These are phyloP conservation scores for Mycena maculata DNA, from an alignment of 768 basidiomycete species.

Conservation along the genomic window DNA sequence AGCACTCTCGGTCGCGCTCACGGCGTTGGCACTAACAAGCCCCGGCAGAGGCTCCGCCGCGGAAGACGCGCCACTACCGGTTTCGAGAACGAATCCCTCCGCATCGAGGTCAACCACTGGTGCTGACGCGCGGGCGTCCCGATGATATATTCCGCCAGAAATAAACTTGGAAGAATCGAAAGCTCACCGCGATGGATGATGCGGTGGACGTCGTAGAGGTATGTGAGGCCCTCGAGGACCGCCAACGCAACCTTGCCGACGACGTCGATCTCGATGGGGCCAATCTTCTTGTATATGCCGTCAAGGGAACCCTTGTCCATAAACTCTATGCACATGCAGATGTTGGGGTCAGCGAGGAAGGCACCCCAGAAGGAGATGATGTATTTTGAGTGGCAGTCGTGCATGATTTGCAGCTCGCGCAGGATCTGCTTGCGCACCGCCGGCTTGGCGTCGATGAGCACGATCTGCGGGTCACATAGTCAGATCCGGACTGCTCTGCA, in stretches of 20 bases:
- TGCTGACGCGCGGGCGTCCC: no score
- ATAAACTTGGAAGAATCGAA: conserved; percentile 27
- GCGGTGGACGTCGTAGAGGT: conserved; percentile 96
- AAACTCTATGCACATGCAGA: conserved; percentile 98
- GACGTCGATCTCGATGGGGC: conserved; percentile 91
- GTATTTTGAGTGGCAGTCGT: conserved; percentile 92
- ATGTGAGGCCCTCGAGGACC: conserved; percentile 94
- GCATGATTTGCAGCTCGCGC: conserved; percentile 98
- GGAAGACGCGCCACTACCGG: no score
- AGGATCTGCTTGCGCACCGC: conserved; percentile 97
- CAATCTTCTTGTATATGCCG: conserved; percentile 95
- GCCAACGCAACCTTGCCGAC: conserved; percentile 95
- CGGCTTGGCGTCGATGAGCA: conserved; percentile 96
- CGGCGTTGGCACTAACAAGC: no score
- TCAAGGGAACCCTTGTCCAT: conserved; percentile 96
- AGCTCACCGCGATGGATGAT: conserved; percentile 98
- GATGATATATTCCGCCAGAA: no score
- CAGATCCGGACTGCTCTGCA: not conserved
- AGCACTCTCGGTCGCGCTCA: no score
- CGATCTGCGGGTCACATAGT: conserved; percentile 80
- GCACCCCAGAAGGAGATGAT: conserved; percentile 99
- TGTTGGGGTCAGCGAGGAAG: conserved; percentile 96
- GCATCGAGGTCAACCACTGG: no score
- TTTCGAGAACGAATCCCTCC: no score
- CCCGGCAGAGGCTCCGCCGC: no score